Evolutionary conservation across 768 basidiomycete genomes (phyloP).

Genomic region (Hebeloma cylindrosporum): DNA sequence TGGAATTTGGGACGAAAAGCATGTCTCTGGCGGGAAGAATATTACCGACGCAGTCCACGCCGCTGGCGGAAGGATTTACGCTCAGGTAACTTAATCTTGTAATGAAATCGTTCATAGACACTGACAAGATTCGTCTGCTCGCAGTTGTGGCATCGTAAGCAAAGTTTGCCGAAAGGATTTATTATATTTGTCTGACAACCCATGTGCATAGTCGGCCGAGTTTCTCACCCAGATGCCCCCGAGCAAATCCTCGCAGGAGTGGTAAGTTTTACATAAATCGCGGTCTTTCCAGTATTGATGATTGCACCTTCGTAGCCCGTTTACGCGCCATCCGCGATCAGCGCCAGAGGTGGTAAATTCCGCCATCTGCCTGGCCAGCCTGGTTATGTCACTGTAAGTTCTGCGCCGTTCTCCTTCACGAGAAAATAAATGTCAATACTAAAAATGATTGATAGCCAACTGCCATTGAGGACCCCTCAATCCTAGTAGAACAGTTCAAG

Average conservation of each 20-base stretch:
- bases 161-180: neutral
- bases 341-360: constrained; percentile 42
- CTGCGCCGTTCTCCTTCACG: too few relatives aligned
- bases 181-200: neutral
- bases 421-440: too few relatives aligned
- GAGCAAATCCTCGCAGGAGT: constrained; percentile 37
- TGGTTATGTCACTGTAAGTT: constrained; percentile 40
- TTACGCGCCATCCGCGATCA: constrained; percentile 44
- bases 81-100: constrained; percentile 34
- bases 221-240: constrained; percentile 37
- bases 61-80: constrained; percentile 43
- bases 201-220: constrained; percentile 32
- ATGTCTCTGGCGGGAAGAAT: constrained; percentile 45
- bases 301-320: constrained; percentile 34
- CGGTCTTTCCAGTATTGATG: neutral
- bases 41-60: constrained; percentile 48
- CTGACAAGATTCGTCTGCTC: too few relatives aligned
- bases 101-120: too few relatives aligned
- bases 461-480: constrained; percentile 41
- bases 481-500: constrained; percentile 39
- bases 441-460: constrained; percentile 37
- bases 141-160: constrained; percentile 41
- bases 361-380: constrained; percentile 37
- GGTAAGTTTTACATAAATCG: constrained; percentile 18
- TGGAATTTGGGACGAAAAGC: constrained; percentile 47